Base-by-base conservation (phyloP, 1,139 yeast genomes). In the Pichia terricola region DNA sequence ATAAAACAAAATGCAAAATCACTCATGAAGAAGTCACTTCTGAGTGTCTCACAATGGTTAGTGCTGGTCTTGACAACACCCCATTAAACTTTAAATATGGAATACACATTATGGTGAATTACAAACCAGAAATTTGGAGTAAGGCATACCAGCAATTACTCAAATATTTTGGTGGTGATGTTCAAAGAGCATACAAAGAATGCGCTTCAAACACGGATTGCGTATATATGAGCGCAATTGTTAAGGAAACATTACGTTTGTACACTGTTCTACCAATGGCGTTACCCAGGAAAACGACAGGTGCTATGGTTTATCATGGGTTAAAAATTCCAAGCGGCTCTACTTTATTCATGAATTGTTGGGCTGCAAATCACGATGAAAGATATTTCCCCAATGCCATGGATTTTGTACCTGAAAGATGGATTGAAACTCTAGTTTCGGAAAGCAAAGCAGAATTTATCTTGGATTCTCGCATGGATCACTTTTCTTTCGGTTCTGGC, bases 11-110 rank as follows among this genome's bases (percentile, higher is more conserved):
- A 26, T n/a, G 42, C 9, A 43, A 34, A 11, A 34, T 57, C 7
- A 46, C 45, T 5, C 40, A 40, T 34, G 61, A 61, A 3, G 87
- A 82, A 54, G 60, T 81, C 40, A 70, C 70, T 44, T 77, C 86
- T 40, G 70, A 81, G 6, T 81, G 89, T 56, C 63, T 83, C 39
- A 80, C 91, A 0, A 77, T 82, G 81, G 80, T 83, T 0, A 80
- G 88, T 52, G 91, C 91, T 4, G 94, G 94, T 0, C 63, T 83
- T 33, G 91, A 83, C 56, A 83, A 84, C 48, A 76, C 82, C 0
- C 82, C 89, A 0, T 66, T 81, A 31, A 81, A 76, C 44, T 64
- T 82, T 45, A 73, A 75, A 50, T 77, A 78, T 51, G 68, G 81
- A 11, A 56, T 81, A 49, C 86, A 86, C 0, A 81, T 78, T 41